phyloP scores from a whole-genome alignment of 1,284 basidiomycete species.

The Ustilago vetiveriae region DNA sequence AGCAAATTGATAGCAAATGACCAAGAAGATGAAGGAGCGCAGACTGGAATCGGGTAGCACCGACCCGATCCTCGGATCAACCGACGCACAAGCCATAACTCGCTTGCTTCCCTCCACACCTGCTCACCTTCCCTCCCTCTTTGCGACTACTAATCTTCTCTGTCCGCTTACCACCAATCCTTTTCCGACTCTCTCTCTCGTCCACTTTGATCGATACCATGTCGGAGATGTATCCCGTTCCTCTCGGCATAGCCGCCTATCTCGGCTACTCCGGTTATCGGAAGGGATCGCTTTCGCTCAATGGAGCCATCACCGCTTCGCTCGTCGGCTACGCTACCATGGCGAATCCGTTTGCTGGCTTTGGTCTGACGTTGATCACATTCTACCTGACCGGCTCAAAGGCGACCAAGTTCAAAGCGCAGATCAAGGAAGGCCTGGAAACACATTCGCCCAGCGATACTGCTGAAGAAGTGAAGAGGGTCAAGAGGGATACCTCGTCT shows the following conservation, averaged over 20 bases:
- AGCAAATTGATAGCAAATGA: too few relatives aligned
- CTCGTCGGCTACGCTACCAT: slow-evolving; percentile 54
- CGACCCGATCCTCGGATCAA: neutral
- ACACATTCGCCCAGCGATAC: slow-evolving; percentile 3
- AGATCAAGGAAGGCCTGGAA: slow-evolving; percentile 78
- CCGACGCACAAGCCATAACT: neutral
- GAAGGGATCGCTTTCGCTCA: slow-evolving; percentile 53
- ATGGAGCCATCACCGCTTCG: slow-evolving; percentile 51
- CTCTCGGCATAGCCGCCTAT: slow-evolving; percentile 26
- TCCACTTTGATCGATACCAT: neutral
- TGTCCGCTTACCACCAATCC: neutral
- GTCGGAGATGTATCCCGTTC: slow-evolving; percentile 21
- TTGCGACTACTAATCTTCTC: too few relatives aligned
- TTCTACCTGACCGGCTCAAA: slow-evolving; percentile 77
- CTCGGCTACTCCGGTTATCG: slow-evolving; percentile 44
- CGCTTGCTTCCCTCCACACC: neutral
- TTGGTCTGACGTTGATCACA: slow-evolving; percentile 52
- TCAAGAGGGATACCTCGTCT: slow-evolving; percentile 22
- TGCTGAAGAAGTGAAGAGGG: too few relatives aligned
- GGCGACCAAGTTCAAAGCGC: slow-evolving; percentile 78
- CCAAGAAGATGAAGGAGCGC: too few relatives aligned
- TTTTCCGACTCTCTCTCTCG: neutral
- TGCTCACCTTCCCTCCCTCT: neutral
- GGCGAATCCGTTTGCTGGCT: slow-evolving; percentile 55
- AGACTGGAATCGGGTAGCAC: too few relatives aligned